phyloP scores from a whole-genome alignment of 208 protist genomes.

The Trypanosoma lewisi region DNA sequence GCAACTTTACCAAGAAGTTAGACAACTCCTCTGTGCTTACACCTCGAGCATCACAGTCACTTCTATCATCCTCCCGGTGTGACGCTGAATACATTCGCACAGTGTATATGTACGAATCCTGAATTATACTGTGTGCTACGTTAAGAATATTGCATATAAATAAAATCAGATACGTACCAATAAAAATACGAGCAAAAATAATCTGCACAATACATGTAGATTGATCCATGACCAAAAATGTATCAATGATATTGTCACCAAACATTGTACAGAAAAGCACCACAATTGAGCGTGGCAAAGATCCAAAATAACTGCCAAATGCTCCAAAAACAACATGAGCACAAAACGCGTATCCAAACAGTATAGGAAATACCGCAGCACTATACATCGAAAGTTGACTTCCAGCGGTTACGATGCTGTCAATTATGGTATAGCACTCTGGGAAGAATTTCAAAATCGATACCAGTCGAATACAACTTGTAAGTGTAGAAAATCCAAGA shows the following conservation, averaged over 20 bases:
- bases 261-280: constrained; percentile 54
- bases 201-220: constrained; percentile 39
- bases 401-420: constrained; percentile 40
- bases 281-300: constrained; percentile 34
- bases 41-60: not conserved
- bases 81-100: constrained; percentile 25
- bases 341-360: constrained; percentile 52
- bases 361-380: constrained; percentile 40
- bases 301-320: constrained; percentile 35
- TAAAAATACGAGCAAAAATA: constrained; percentile 41
- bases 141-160: constrained; percentile 64
- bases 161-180: constrained; percentile 47
- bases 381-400: constrained; percentile 39
- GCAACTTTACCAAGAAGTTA: constrained; percentile 34
- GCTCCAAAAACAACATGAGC: constrained; percentile 47
- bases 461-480: constrained; percentile 41
- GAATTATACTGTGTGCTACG: constrained; percentile 63
- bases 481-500: constrained; percentile 43
- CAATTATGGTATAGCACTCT: constrained; percentile 39
- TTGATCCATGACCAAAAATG: constrained; percentile 53
- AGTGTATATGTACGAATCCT: constrained; percentile 53
- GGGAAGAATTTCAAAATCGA: constrained; percentile 49
- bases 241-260: constrained; percentile 59
- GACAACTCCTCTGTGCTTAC: constrained; percentile 30
- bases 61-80: not conserved